Evolutionary conservation across 108 stramenopile species (phyloP).

Genomic region (Epipyxis sp.): DNA sequence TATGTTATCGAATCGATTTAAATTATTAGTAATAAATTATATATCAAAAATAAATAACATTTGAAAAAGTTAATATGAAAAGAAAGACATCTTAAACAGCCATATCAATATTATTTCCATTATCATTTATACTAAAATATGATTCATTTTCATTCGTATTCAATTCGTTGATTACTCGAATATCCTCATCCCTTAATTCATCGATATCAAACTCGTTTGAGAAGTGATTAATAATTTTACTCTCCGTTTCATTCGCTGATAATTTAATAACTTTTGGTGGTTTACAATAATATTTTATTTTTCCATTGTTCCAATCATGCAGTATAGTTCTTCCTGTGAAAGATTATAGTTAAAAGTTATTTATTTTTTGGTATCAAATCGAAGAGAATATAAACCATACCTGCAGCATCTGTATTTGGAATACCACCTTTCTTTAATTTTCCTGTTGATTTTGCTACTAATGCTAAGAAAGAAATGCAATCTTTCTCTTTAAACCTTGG

Average conservation of each 20-base stretch:
- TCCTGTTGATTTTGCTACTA: slow-evolving; percentile 82
- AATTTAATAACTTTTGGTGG: slow-evolving; percentile 55
- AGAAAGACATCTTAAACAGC: no score
- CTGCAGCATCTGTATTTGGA: slow-evolving; percentile 83
- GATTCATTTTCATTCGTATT: no score
- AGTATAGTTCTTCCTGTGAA: slow-evolving; percentile 83
- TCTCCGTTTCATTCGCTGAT: background rate
- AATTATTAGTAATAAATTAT: no score
- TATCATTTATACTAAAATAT: no score
- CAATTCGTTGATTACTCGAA: background rate
- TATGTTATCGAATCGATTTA: no score
- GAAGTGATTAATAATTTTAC: background rate
- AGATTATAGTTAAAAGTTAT: no score
- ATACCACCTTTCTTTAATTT: slow-evolving; percentile 90
- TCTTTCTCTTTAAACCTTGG: slow-evolving; percentile 72
- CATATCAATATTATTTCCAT: no score
- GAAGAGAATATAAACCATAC: no score
- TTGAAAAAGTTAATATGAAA: no score
- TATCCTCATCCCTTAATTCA: background rate
- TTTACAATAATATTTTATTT: slow-evolving; percentile 81
- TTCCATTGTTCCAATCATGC: slow-evolving; percentile 94
- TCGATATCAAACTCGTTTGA: background rate
- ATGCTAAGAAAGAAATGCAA: slow-evolving; percentile 80
- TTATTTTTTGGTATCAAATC: no score
- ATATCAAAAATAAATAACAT: no score